Base-by-base conservation (phyloP, 192 early-diverging fungal species). In the Umbelopsis sp. region DNA sequence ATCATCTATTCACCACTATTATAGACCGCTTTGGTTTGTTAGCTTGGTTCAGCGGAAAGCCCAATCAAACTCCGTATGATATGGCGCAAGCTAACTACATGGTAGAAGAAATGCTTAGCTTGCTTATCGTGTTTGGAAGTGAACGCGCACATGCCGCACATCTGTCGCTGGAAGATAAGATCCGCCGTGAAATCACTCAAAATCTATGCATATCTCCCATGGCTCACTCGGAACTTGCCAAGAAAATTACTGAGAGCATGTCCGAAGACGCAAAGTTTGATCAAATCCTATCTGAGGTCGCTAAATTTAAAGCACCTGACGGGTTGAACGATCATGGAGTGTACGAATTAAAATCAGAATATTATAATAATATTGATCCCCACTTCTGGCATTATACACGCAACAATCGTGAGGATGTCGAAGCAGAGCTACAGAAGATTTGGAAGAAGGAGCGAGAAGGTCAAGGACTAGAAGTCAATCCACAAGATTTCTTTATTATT, bases 371-470 rank as follows among this genome's bases (percentile, higher is more conserved):
- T 41, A 92, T 97, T 6, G 92, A 99, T 66, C 95, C 94, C 10
- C 97, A 94, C 83, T 99, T 95, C 78, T 92, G 91, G 72, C 95
- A 98, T 77, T 98, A 95, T 78, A 87, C 91, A 24, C 87, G 93
- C 17, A 96, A 97, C 71, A 92, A 97, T 76, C 89, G 95, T 7
- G 95, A 93, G 66, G 95, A 96, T 65, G 87, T 95, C 0, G 95
- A 95, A 71, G 91, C 91, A 38, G 84, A 89, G 49, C 80, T 96
- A 68, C 88, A 84, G 65, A 86, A 74, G 20, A 52, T 68, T 34
- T 45, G 43, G 32, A 77, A 72, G 25, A 43, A 54, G 21, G 21
- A 45, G 11, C 26, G 65, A 29, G 69, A 68, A 4, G 21, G 29
- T 7, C 52, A 79, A 4, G 83, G 81, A 44, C 49, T 79, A 65